phyloP scores from a whole-genome alignment of 208 protist genomes.

The Trypanosoma theileri region DNA sequence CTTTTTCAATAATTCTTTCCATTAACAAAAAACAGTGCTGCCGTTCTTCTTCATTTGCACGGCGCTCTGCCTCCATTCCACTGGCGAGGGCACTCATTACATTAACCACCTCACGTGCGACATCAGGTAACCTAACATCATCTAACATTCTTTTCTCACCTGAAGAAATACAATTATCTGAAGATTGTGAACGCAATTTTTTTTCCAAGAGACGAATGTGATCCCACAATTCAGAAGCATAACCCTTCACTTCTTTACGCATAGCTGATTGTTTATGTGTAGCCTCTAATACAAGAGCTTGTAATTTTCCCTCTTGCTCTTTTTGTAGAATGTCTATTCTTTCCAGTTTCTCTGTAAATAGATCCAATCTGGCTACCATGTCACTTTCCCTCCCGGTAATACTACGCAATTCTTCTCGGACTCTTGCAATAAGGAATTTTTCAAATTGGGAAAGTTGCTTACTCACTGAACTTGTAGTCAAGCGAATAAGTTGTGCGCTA shows the following conservation, averaged over 20 bases:
- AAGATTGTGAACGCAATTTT: background rate
- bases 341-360: background rate
- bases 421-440: conserved; percentile 41
- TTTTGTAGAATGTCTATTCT: conserved; percentile 24
- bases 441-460: conserved; percentile 37
- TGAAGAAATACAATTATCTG: too few species aligned
- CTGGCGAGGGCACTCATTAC: conserved; percentile 34
- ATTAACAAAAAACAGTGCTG: conserved; percentile 31
- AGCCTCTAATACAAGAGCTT: conserved; percentile 42
- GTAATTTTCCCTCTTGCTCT: conserved; percentile 40
- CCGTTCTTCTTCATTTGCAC: conserved; percentile 27
- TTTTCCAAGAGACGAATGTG: background rate
- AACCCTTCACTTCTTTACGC: conserved; percentile 32
- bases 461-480: conserved; percentile 12
- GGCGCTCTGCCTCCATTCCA: conserved; percentile 38
- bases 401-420: conserved; percentile 24
- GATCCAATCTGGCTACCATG: too few species aligned
- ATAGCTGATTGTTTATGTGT: conserved; percentile 22
- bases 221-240: conserved; percentile 12
- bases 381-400: background rate
- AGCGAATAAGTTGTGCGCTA: background rate
- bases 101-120: conserved; percentile 31
- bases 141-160: background rate
- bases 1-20: conserved; percentile 26
- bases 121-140: background rate